phyloP scores from a whole-genome alignment of 371 early-diverging fungal genomes.

The Rhizopus delemar region DNA sequence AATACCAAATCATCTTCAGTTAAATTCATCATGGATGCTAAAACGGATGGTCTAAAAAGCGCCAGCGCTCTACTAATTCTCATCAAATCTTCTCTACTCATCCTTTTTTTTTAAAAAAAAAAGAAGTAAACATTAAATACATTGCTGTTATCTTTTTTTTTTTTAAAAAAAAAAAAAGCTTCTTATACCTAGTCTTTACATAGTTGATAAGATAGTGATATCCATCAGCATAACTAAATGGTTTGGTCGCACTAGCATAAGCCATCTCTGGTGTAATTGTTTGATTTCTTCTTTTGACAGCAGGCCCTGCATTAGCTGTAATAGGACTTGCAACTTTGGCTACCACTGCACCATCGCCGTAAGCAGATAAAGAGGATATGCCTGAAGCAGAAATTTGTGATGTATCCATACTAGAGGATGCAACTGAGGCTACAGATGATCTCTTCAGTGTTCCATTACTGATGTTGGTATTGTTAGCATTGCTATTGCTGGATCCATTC shows the following conservation, averaged over 20 bases:
- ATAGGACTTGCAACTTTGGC: constrained; percentile 47
- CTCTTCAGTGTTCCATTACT: constrained; percentile 7
- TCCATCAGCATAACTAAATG: constrained; percentile 84
- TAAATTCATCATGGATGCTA: constrained; percentile 88
- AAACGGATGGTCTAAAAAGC: constrained; percentile 87
- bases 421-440: constrained; percentile 25
- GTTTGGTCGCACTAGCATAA: constrained; percentile 61
- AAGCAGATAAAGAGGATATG: constrained; percentile 39
- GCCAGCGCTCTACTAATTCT: constrained; percentile 88
- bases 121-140: neutral
- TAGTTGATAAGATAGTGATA: constrained; percentile 81
- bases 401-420: constrained; percentile 33
- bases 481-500: constrained; percentile 7
- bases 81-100: constrained; percentile 86
- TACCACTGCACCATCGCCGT: constrained; percentile 47
- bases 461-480: constrained; percentile 3
- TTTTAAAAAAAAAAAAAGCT: neutral
- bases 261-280: constrained; percentile 47
- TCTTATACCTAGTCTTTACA: constrained; percentile 67
- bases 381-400: constrained; percentile 41
- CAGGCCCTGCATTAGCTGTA: constrained; percentile 24
- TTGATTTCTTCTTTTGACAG: constrained; percentile 36
- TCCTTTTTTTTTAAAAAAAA: constrained; percentile 46
- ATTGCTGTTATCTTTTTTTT: neutral
- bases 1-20: constrained; percentile 90